Evolutionary conservation across 345 rosid species (phyloP).

Genomic region (Bruguiera sexangula): DNA sequence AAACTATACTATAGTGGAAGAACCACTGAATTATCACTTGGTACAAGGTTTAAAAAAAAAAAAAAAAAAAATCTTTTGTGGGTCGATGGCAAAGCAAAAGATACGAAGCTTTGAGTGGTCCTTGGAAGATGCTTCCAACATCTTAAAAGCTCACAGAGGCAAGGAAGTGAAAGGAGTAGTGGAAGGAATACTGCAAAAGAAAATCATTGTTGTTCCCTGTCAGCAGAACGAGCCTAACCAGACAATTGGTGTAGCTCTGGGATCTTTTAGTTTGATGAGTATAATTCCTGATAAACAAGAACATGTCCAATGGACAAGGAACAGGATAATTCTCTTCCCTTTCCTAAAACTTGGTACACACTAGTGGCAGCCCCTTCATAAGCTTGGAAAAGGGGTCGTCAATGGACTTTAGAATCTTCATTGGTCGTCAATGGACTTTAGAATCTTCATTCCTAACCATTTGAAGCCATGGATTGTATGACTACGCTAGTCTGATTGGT

Average conservation of each 20-base stretch:
- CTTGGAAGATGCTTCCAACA: no score
- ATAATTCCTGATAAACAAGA: slow-evolving; percentile 5
- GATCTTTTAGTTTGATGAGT: slow-evolving; percentile 2
- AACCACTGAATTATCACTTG: slow-evolving; percentile 3
- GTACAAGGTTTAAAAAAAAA: no score
- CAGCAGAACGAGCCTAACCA: slow-evolving; percentile 10
- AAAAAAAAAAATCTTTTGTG: background rate
- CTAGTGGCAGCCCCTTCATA: slow-evolving; percentile 18
- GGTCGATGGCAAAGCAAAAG: slow-evolving; percentile 5
- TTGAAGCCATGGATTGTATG: no score
- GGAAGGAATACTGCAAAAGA: background rate
- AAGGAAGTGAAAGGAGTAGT: background rate
- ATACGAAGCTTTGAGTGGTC: background rate
- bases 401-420: slow-evolving; percentile 8
- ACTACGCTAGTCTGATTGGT: no score
- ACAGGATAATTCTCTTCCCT: slow-evolving; percentile 14
- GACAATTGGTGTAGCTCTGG: background rate
- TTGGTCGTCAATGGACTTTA: slow-evolving; percentile 5
- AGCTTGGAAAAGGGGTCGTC: background rate
- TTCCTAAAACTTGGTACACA: background rate
- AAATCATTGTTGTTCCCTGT: slow-evolving; percentile 2
- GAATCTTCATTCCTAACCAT: background rate
- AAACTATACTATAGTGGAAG: background rate
- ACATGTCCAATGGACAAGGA: slow-evolving; percentile 19
- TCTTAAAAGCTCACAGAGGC: slow-evolving; percentile 1